phyloP scores from a whole-genome alignment of 805 yeast species.

The Wickerhamiella parazyma region DNA sequence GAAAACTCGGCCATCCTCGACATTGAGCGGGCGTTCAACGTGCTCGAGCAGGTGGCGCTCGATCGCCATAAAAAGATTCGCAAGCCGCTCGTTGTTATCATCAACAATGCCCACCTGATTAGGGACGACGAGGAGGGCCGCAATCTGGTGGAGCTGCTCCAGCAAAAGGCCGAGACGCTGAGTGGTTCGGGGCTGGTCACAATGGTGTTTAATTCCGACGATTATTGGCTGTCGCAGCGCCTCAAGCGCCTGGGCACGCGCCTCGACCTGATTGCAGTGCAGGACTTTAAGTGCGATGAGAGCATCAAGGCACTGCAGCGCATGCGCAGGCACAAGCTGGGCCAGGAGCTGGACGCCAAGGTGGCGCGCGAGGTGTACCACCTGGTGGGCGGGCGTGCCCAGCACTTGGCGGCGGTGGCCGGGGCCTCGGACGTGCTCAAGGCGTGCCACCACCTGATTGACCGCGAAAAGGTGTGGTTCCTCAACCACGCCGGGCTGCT shows the following conservation, averaged over 20 bases:
- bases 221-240: constrained; percentile 76
- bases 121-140: constrained; percentile 63
- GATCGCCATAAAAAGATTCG: constrained; percentile 23
- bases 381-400: constrained; percentile 73
- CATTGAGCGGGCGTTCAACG: constrained; percentile 69
- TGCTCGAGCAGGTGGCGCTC: constrained; percentile 60
- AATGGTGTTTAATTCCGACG: constrained; percentile 66
- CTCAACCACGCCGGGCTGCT: constrained; percentile 67
- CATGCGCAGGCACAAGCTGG: constrained; percentile 32
- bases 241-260: constrained; percentile 59
- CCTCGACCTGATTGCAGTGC: constrained; percentile 55
- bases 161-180: constrained; percentile 69
- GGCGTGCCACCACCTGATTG: constrained; percentile 60
- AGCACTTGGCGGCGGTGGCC: constrained; percentile 55
- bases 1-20: constrained; percentile 73
- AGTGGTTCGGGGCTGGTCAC: constrained; percentile 62
- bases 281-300: constrained; percentile 41
- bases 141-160: constrained; percentile 57
- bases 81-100: constrained; percentile 52
- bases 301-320: constrained; percentile 40
- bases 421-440: constrained; percentile 26
- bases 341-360: constrained; percentile 29
- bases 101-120: constrained; percentile 63
- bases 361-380: constrained; percentile 45
- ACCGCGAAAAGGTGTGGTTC: constrained; percentile 75